Evolutionary conservation across 2,329 filamentous ascomycete species (phyloP).

Genomic region (Aspergillus novofumigatus): DNA sequence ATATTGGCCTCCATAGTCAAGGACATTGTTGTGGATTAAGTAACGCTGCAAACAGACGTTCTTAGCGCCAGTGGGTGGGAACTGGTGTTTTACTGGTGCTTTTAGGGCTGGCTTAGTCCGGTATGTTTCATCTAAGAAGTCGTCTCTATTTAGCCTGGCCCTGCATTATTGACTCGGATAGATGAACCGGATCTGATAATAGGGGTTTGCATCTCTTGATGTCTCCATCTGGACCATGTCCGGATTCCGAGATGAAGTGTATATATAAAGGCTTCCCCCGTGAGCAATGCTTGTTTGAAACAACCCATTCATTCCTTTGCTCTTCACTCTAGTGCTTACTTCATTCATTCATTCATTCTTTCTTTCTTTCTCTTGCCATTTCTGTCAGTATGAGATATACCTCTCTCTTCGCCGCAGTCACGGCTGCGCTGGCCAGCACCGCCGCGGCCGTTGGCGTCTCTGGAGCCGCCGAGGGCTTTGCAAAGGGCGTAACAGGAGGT

Average conservation of each 20-base stretch:
- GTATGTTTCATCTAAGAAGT: neutral
- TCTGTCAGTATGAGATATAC: neutral
- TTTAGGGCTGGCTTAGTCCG: neutral
- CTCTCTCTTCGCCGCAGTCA: slow-evolving; percentile 1
- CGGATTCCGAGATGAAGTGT: neutral
- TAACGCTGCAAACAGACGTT: too few species aligned
- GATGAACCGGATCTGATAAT: neutral
- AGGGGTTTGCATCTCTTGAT: neutral
- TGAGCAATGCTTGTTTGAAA: neutral
- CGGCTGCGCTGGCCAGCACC: neutral
- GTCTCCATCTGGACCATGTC: neutral
- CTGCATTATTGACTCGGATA: neutral
- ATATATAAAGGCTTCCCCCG: neutral
- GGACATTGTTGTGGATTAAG: neutral
- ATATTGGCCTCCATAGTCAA: neutral
- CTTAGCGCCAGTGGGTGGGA: neutral
- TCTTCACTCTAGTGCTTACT: neutral
- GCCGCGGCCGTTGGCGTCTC: slow-evolving; percentile 12
- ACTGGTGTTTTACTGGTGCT: neutral
- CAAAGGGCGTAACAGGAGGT: slow-evolving; percentile 55
- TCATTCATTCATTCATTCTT: neutral
- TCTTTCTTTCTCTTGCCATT: neutral
- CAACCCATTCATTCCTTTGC: neutral
- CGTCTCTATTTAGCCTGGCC: neutral
- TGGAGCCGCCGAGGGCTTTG: slow-evolving; percentile 43